These are phyloP conservation scores for Plectosphaerella cucumerina DNA, from an alignment of 2,329 filamentous ascomycete genomes.

Conservation along the genomic window DNA sequence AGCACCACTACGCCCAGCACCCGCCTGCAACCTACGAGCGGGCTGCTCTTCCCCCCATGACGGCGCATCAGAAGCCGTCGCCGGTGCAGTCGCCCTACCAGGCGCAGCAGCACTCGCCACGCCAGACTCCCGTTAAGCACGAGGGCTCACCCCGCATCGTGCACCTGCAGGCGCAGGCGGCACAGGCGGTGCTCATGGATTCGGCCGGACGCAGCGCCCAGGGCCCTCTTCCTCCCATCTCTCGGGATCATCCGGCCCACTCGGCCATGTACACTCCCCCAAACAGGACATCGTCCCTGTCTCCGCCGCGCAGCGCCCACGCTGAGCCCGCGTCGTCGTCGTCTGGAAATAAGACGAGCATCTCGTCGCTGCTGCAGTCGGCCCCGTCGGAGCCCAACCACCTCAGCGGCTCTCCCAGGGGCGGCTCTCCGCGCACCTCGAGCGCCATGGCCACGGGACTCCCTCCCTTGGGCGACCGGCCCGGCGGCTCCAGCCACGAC, in stretches of 20 bases:
- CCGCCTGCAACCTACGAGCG: slow-evolving; percentile 25
- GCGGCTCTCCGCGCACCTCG: slow-evolving; percentile 42
- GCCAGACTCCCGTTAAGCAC: slow-evolving; percentile 15
- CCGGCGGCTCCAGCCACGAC: slow-evolving; percentile 57
- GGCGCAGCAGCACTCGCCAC: slow-evolving; percentile 26
- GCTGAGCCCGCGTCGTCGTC: slow-evolving; percentile 21
- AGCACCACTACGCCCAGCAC: slow-evolving; percentile 22
- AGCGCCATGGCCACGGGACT: slow-evolving; percentile 46
- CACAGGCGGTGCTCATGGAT: slow-evolving; percentile 36
- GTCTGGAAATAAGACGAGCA: slow-evolving; percentile 36
- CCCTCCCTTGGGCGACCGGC: slow-evolving; percentile 42
- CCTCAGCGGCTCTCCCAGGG: slow-evolving; percentile 15
- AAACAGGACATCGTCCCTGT: slow-evolving; percentile 41
- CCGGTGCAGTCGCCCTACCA: slow-evolving; percentile 22
- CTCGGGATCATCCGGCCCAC: slow-evolving; percentile 16
- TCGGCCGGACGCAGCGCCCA: slow-evolving; percentile 32
- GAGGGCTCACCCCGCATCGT: slow-evolving; percentile 39
- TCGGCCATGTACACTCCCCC: slow-evolving; percentile 34
- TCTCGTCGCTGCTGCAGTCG: slow-evolving; percentile 49
- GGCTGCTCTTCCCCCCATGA: slow-evolving; percentile 30
- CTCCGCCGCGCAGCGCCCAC: slow-evolving; percentile 40
- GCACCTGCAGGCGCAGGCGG: slow-evolving; percentile 37
- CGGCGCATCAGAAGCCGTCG: slow-evolving; percentile 22
- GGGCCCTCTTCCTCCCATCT: slow-evolving; percentile 40
- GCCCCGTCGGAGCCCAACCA: slow-evolving; percentile 24